Base-by-base conservation (phyloP, 2,329 filamentous ascomycete species). In the Fusarium tupiense region DNA sequence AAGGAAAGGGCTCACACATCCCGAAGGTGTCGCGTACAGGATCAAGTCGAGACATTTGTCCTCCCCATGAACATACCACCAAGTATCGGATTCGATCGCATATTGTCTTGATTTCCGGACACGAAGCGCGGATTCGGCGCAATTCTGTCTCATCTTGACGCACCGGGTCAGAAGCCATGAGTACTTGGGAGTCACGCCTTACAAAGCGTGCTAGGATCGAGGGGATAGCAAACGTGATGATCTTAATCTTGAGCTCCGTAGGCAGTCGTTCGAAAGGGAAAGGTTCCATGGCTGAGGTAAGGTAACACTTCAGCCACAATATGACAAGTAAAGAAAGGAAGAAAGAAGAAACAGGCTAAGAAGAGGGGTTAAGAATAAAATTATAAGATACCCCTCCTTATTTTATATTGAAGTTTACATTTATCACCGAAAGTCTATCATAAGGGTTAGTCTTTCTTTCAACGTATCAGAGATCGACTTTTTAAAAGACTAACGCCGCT, bases 11-110 rank as follows among this genome's bases (percentile, higher is more conserved):
- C 19, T 19, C 20, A n/a, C 6, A 13, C 2, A 50, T 17, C 11
- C 20, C 3, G 16, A 37, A 26, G 20, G 13, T 26, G 13, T 53
- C 50, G 6, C 13, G 17, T 20, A 22, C 0, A 53, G 50, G 50
- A 9, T 53, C 50, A 5, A 37, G 19, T 12, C 50, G 33, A 37
- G 0, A 53, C 8, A 24, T 3, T 11, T 20, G 12, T 6, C 8
- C 2, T 20, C 17, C 49, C 0, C 0, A 0, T 4, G 13, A 12
- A 26, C 8, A 26, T 37, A 35, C 33, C 33, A 53, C 50, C 0
- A 53, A 3, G 12, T 8, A 37, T 5, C 33, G 33, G 1, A 37
- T 37, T 53, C 6, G 6, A 37, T 53, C n/a, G 24, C 17, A 37
- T 12, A 53, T 26, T 5, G 8, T 2, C 11, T 26, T 26, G 33